phyloP scores from a whole-genome alignment of 2,329 filamentous ascomycete species.

The Purpureocillium lavendulum region DNA sequence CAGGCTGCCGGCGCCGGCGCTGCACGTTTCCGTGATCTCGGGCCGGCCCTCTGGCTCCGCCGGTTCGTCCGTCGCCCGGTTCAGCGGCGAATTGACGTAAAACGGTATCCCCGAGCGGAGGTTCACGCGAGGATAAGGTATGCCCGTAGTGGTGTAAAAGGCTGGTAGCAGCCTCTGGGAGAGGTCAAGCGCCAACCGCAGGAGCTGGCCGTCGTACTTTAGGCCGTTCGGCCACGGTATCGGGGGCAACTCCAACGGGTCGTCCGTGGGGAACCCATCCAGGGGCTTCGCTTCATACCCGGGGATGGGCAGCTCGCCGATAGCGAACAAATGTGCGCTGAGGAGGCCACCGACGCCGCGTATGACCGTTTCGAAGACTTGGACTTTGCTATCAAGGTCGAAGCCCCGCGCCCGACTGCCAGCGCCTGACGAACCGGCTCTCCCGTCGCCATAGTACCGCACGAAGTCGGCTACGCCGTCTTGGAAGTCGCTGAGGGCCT shows the following conservation, averaged over 20 bases:
- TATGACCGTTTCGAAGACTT: constrained; percentile 97
- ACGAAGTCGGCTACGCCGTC: constrained; percentile 69
- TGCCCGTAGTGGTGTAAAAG: constrained; percentile 82
- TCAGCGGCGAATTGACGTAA: constrained; percentile 77
- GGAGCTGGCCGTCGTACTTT: constrained; percentile 78
- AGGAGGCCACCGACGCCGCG: constrained; percentile 83
- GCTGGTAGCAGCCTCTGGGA: constrained; percentile 79
- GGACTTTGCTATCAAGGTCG: constrained; percentile 94
- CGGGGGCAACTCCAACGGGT: constrained; percentile 37
- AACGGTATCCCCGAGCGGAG: constrained; percentile 85
- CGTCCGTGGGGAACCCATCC: constrained; percentile 17
- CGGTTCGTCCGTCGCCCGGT: constrained; percentile 38
- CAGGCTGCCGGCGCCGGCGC: constrained; percentile 89
- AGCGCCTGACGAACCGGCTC: constrained; percentile 55
- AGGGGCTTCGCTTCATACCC: constrained; percentile 55
- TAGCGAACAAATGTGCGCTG: constrained; percentile 87
- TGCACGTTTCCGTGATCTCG: constrained; percentile 94
- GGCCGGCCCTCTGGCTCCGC: constrained; percentile 24
- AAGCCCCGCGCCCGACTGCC: constrained; percentile 74
- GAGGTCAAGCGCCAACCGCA: constrained; percentile 83
- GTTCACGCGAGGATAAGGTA: constrained; percentile 93
- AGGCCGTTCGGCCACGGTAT: constrained; percentile 72
- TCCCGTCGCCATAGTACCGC: constrained; percentile 79
- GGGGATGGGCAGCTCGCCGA: constrained; percentile 79
- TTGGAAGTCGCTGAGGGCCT: constrained; percentile 67